A percentile compares a stretch with the other conserved stretches of the same genome.
These are phyloP conservation scores for Apostasia ramifera DNA, from an alignment of 106 monocot species.

Conservation along the genomic window DNA sequence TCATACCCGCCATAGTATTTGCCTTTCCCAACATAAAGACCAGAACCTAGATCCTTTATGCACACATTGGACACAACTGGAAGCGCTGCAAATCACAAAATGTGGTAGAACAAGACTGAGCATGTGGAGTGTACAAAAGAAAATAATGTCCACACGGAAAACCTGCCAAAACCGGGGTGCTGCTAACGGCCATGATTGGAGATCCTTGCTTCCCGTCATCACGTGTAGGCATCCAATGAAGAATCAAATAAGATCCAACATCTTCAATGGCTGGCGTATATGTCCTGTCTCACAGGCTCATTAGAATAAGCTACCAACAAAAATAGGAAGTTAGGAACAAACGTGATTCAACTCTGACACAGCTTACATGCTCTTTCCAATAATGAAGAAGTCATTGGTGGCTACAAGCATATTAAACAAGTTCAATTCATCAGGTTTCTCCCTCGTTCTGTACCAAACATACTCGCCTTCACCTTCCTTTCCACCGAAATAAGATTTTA, in stretches of 20 bases:
- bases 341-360: neutral
- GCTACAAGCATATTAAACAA: slow-evolving; percentile 19
- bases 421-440: slow-evolving; percentile 36
- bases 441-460: slow-evolving; percentile 75
- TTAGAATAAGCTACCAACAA: neutral
- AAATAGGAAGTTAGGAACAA: neutral
- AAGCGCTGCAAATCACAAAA: slow-evolving; percentile 35
- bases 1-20: slow-evolving; percentile 95
- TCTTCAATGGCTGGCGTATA: slow-evolving; percentile 85
- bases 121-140: neutral
- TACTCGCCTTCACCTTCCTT: slow-evolving; percentile 67
- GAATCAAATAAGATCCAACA: slow-evolving; percentile 66
- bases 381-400: slow-evolving; percentile 29
- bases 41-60: slow-evolving; percentile 37
- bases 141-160: neutral
- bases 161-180: slow-evolving; percentile 84
- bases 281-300: slow-evolving; percentile 36
- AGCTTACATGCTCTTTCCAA: slow-evolving; percentile 73
- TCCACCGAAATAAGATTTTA: slow-evolving; percentile 90
- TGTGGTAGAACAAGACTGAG: neutral
- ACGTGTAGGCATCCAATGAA: slow-evolving; percentile 85
- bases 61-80: slow-evolving; percentile 71
- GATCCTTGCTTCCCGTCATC: slow-evolving; percentile 73
- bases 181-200: slow-evolving; percentile 49
- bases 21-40: slow-evolving; percentile 63